These are phyloP conservation scores for Paxillus rubicundulus DNA, from an alignment of 768 basidiomycete genomes.

Conservation along the genomic window DNA sequence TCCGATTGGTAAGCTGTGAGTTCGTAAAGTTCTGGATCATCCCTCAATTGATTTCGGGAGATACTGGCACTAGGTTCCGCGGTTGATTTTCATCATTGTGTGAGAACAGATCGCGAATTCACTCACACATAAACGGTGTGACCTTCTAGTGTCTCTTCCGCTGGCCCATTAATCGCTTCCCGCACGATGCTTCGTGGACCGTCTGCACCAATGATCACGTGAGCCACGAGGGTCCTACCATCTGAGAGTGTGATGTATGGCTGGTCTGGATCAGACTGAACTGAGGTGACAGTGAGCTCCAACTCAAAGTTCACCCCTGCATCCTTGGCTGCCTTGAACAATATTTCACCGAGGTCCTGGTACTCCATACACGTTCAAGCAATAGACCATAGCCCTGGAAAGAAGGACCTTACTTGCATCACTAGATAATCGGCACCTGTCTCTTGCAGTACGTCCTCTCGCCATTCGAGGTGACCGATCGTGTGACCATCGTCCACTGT, in stretches of 20 bases:
- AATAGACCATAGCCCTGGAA: background rate
- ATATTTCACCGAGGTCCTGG: slow-evolving; percentile 48
- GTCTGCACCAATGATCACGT: slow-evolving; percentile 63
- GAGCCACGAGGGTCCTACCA: slow-evolving; percentile 47
- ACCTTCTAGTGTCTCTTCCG: slow-evolving; percentile 25
- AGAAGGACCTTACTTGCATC: slow-evolving; percentile 40
- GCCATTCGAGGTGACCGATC: slow-evolving; percentile 48
- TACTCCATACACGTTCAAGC: slow-evolving; percentile 37
- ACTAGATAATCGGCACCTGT: slow-evolving; percentile 53
- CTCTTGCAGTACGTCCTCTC: slow-evolving; percentile 48
- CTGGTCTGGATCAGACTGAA: slow-evolving; percentile 29
- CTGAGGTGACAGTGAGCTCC: slow-evolving; percentile 36
- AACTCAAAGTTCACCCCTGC: slow-evolving; percentile 54
- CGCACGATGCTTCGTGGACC: slow-evolving; percentile 48
- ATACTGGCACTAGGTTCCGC: slow-evolving; percentile 37
- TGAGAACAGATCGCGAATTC: slow-evolving; percentile 5
- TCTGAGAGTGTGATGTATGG: slow-evolving; percentile 36
- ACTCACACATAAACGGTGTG: slow-evolving; percentile 48
- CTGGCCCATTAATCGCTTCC: slow-evolving; percentile 34
- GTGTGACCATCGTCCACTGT: slow-evolving; percentile 43
- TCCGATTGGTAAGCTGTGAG: slow-evolving; percentile 24
- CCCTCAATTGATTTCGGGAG: slow-evolving; percentile 39
- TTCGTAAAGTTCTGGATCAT: slow-evolving; percentile 42
- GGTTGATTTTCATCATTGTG: background rate
- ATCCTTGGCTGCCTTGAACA: slow-evolving; percentile 45